Evolutionary conservation across 176 grass and related monocot genomes (phyloP), one percentile per base, ranked within the genome.

Genomic region (Rhynchospora pubera): DNA sequence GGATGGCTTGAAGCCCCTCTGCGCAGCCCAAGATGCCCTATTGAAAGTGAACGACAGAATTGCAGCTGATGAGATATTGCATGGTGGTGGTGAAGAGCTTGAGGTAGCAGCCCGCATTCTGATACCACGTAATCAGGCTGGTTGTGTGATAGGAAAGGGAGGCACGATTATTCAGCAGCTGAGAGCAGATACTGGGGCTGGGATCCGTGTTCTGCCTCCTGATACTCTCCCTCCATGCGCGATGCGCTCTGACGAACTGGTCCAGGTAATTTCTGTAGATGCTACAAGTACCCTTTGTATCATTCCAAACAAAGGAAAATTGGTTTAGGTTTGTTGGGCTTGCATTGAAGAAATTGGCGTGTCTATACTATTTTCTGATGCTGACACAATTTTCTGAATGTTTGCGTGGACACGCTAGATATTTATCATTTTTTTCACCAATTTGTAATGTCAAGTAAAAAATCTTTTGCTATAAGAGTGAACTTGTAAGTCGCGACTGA

Each of bases 41-140:
- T 77, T 99, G 85, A 99, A 99, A 86, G 90, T 99, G 68, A 89
- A 99, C 62, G 91, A 99, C 83, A 99, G 90, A 75, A 95, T 99
- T 82, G 93, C 89, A 60, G 82, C 82, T 61, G 91, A 93, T 87
- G 96, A 99, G 79, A 57, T 91, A 85, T 46, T 84, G 32, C 87
- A 90, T 82, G 91, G 83, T 59, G 81, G 88, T n/a, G 85, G 70
- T 44, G 88, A 85, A 70, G 89, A 78, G 73, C 70, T 86, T 77
- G 84, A 84, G 81, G 91, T 99, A 57, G 83, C 55, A 81, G 86
- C 92, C 69, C 87, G 96, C 68, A 93, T 99, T 87, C 84, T 99
- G 84, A 91, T 99, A 83, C 92, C 89, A 63, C 91, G 90, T 55
- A 94, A 91, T 82, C 96, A 99, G 76, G 92, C 91, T 79, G 92